These are phyloP conservation scores for Lotus japonicus DNA, from an alignment of 306 rosid species.

Conservation along the genomic window DNA sequence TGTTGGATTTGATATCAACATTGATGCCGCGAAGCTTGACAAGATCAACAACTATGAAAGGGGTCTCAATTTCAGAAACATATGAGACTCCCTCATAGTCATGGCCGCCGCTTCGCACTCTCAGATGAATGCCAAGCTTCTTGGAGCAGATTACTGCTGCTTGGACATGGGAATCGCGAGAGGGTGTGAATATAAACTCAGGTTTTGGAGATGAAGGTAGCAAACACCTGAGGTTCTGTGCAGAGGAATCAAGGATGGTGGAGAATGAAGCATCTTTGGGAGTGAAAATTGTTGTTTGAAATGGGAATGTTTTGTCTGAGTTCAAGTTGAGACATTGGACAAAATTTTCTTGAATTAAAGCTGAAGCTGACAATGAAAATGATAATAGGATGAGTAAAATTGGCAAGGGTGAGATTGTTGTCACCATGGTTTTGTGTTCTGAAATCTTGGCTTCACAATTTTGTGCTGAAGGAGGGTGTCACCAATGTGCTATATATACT, in stretches of 20 bases:
- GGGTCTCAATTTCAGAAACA: constrained; percentile 30
- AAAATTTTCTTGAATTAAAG: constrained; percentile 32
- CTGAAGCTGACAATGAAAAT: constrained; percentile 23
- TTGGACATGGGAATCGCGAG: constrained; percentile 38
- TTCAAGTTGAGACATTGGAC: constrained; percentile 30
- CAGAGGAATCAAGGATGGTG: constrained; percentile 34
- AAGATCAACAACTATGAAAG: constrained; percentile 47
- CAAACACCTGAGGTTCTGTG: constrained; percentile 44
- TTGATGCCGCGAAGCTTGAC: constrained; percentile 29
- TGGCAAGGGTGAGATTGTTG: constrained; percentile 16
- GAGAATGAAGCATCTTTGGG: constrained; percentile 34
- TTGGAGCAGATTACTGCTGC: constrained; percentile 43
- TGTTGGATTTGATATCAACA: constrained; percentile 28
- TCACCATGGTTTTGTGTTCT: constrained; percentile 27
- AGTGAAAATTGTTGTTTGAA: constrained; percentile 15
- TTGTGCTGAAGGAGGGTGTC: constrained; percentile 11
- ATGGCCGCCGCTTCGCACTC: constrained; percentile 60
- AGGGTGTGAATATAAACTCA: constrained; percentile 47
- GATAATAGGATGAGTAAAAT: constrained; percentile 30
- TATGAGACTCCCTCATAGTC: constrained; percentile 63
- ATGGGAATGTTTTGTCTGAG: constrained; percentile 26
- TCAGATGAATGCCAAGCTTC: constrained; percentile 33
- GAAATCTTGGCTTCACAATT: background rate
- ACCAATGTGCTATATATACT: constrained; percentile 13
- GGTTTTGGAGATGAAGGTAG: constrained; percentile 59